A percentile compares a stretch with the other conserved stretches of the same genome.
Conservation (phyloP, 2,329 filamentous ascomycete species). For the Curvularia sp. region DNA sequence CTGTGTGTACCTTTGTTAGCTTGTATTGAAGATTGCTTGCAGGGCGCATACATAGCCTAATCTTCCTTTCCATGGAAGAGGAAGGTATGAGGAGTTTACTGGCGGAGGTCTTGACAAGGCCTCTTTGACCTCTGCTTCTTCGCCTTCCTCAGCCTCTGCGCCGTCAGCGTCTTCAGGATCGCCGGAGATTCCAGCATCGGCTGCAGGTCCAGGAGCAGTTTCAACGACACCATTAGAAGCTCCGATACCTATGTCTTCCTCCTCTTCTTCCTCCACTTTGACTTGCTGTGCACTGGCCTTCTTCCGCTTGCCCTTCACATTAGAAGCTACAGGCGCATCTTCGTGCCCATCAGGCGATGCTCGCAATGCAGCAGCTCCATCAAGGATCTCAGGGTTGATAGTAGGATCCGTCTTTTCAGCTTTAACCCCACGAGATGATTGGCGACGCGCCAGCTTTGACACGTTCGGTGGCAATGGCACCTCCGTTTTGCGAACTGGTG, state of each 20-base stretch:
- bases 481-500: slow-evolving; percentile 31
- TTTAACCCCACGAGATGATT: slow-evolving; percentile 35
- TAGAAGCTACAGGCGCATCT: slow-evolving; percentile 16
- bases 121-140: slow-evolving; percentile 65
- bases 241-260: slow-evolving; percentile 20
- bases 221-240: slow-evolving; percentile 21
- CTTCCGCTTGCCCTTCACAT: slow-evolving; percentile 33
- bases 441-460: slow-evolving; percentile 34
- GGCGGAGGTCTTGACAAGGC: slow-evolving; percentile 72
- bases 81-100: slow-evolving; percentile 82
- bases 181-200: slow-evolving; percentile 26
- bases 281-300: slow-evolving; percentile 35
- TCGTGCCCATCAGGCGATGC: slow-evolving; percentile 55
- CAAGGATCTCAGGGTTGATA: slow-evolving; percentile 52
- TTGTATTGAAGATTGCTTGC: slow-evolving; percentile 18
- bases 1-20: slow-evolving; percentile 52
- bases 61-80: slow-evolving; percentile 88
- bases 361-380: slow-evolving; percentile 52
- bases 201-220: slow-evolving; percentile 30
- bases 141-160: slow-evolving; percentile 57
- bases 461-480: slow-evolving; percentile 36
- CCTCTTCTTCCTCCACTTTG: slow-evolving; percentile 37
- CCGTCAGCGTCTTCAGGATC: slow-evolving; percentile 59
- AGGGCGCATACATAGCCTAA: slow-evolving; percentile 77
- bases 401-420: slow-evolving; percentile 43